Evolutionary conservation across 2,329 filamentous ascomycete genomes (phyloP), one percentile per base, ranked within the genome.

Genomic region (Periconia macrospinosa): DNA sequence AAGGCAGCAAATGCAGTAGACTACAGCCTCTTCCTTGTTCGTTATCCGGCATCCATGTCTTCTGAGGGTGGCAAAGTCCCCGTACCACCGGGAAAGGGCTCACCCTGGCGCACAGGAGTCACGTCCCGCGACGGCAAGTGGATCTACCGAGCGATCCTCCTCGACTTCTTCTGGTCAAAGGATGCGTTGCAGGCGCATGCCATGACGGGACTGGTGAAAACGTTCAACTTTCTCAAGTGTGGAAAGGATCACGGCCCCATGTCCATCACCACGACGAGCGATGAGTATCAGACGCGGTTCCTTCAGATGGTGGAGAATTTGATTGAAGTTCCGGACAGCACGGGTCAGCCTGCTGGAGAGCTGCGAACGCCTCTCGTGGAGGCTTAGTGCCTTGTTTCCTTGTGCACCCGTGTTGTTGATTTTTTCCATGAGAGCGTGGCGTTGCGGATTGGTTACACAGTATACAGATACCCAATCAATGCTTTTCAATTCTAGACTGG

Each of bases 141-240:
- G 78, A 76, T 86, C 13, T 91, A 90, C 63, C 81, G 88, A 2
- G 86, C 82, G 3, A 81, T 86, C 0, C 73, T 91, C 14, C 76
- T 91, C 33, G 89, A 91, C 70, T 91, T 92, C 73, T 90, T 91
- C 76, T 91, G 88, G 88, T 84, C 87, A 0, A 89, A 88, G 71
- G 87, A 90, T 70, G 87, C 86, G 60, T 62, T 86, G 0, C 86
- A 84, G 50, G 84, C 89, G 0, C 83, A 81, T 68, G 77, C 83
- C 1, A 83, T 91, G 81, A 89, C 87, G 0, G 80, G 82, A 0
- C 70, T 90, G 35, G 82, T 91, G 54, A 82, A 82, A 46, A 74
- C 80, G 0, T 89, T 86, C 62, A 90, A 90, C 62, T 62, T 80
- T 13, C 19, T 74, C 15, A 70, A 72, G 52, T 62, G 59, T 49